phyloP scores from a whole-genome alignment of 2,329 filamentous ascomycete species.

The Xylariaceae sp. region DNA sequence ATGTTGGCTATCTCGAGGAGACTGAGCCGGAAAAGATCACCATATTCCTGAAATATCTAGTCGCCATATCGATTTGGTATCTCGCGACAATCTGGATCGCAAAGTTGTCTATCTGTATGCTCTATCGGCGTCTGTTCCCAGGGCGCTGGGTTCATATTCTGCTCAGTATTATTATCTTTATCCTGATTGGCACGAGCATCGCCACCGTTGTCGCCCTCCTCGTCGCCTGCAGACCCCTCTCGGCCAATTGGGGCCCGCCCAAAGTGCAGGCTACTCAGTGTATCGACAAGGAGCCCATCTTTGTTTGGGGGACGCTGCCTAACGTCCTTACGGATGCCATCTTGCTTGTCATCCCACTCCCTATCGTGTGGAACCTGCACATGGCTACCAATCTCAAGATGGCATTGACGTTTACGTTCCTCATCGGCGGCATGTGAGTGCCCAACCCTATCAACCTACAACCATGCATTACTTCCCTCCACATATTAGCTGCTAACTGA shows the following conservation, averaged over 20 bases:
- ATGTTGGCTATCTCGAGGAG: constrained; percentile 21
- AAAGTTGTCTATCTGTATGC: constrained; percentile 30
- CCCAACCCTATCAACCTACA: background rate
- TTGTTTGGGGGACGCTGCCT: constrained; percentile 41
- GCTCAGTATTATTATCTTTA: constrained; percentile 10
- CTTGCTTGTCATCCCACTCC: constrained; percentile 43
- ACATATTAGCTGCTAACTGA: background rate
- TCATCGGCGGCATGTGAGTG: constrained; percentile 28
- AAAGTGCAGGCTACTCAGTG: constrained; percentile 27
- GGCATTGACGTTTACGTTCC: constrained; percentile 24
- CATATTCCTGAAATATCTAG: constrained; percentile 29
- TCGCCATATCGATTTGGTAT: constrained; percentile 31
- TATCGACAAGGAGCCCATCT: constrained; percentile 37
- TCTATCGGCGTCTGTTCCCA: constrained; percentile 31
- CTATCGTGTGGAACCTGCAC: constrained; percentile 41
- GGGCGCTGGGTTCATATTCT: constrained; percentile 14
- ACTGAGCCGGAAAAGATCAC: constrained; percentile 20
- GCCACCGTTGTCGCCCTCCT: constrained; percentile 11
- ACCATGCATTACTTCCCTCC: background rate
- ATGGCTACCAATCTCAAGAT: constrained; percentile 12
- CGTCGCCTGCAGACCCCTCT: constrained; percentile 22
- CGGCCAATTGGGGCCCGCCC: constrained; percentile 26
- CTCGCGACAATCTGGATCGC: constrained; percentile 18
- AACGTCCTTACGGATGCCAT: constrained; percentile 46
- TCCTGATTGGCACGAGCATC: constrained; percentile 17